A percentile compares a stretch with the other conserved stretches of the same genome.
Conservation (phyloP, 2,329 filamentous ascomycete species). For the Hirsutella minnesotensis region DNA sequence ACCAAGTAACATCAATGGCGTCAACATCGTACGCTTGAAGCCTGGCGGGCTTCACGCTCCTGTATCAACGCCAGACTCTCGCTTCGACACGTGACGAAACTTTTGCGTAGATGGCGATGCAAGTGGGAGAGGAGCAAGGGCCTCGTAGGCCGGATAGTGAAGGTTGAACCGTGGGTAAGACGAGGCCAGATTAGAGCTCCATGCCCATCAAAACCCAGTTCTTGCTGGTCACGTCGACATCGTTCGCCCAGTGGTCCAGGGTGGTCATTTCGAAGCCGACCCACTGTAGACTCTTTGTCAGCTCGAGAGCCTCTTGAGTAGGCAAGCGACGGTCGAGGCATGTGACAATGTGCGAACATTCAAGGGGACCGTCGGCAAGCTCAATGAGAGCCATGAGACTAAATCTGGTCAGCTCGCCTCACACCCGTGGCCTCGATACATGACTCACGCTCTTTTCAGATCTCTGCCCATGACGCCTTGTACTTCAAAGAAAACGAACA, state of each 20-base stretch:
- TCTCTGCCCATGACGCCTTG: conserved; percentile 59
- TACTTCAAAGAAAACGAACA: conserved; percentile 80
- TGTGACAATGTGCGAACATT: conserved; percentile 66
- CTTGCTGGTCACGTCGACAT: conserved; percentile 56
- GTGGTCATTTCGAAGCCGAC: conserved; percentile 80
- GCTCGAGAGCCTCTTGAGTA: conserved; percentile 47
- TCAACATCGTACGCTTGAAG: no score
- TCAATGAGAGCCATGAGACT: conserved; percentile 86
- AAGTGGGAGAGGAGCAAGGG: no score
- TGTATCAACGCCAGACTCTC: no score
- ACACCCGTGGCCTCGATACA: neutral
- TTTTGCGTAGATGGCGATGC: no score
- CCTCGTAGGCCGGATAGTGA: no score
- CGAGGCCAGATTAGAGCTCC: conserved; percentile 50
- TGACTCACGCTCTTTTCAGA: conserved; percentile 73
- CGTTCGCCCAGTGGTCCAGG: conserved; percentile 61
- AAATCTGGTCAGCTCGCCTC: conserved; percentile 4
- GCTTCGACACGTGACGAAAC: no score
- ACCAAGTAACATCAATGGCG: no score
- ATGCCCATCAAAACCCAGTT: conserved; percentile 82
- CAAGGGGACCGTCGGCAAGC: conserved; percentile 65
- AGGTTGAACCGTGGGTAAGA: no score
- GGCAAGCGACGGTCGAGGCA: conserved; percentile 66
- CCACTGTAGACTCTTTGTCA: conserved; percentile 81
- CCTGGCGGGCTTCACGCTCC: no score